phyloP scores from a whole-genome alignment of 352 stramenopile genomes.

The Phytophthora palmivora region DNA sequence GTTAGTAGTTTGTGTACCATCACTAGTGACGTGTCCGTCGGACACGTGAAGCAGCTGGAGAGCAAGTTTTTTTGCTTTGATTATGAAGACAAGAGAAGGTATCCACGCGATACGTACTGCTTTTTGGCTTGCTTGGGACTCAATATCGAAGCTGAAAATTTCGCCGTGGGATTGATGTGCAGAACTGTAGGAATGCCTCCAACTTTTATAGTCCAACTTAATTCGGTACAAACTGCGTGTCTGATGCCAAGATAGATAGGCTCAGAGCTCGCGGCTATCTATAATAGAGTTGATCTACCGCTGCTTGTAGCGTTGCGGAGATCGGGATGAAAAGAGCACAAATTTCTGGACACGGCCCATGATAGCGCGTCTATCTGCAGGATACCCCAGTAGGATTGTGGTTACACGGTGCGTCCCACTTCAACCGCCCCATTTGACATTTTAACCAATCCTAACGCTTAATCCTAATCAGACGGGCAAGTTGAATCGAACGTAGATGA shows the following conservation, averaged over 20 bases:
- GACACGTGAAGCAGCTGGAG: conserved; percentile 6
- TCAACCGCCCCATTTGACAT: not conserved
- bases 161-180: no score
- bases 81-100: no score
- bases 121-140: no score
- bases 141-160: no score
- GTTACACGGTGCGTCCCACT: conserved; percentile 10
- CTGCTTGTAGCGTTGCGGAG: conserved; percentile 9
- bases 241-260: no score
- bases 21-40: conserved; percentile 5
- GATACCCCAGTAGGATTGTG: conserved; percentile 12
- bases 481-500: conserved; percentile 2
- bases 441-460: conserved; percentile 13
- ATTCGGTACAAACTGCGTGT: no score
- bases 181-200: no score
- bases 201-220: no score
- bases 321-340: conserved; percentile 13
- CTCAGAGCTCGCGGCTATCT: no score
- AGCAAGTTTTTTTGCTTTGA: not conserved
- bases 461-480: not conserved
- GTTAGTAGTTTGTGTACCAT: not conserved
- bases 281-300: no score
- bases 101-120: no score
- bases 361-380: conserved; percentile 19
- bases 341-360: conserved; percentile 26